Evolutionary conservation across 2,329 filamentous ascomycete genomes (phyloP), one percentile per base, ranked within the genome.

Genomic region (Penicillium hordei): DNA sequence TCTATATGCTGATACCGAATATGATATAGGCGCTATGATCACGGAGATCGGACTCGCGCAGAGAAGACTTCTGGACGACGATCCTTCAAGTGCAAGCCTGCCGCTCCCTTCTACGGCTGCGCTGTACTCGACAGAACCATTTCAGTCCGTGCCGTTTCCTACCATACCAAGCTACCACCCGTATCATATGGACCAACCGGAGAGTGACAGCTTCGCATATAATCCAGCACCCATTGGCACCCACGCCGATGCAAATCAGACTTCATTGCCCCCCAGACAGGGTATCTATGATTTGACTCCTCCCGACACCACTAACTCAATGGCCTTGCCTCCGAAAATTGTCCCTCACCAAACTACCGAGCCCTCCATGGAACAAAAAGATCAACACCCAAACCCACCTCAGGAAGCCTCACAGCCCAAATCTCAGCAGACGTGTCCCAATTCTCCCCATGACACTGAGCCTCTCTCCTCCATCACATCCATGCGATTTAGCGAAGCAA

Each of bases 391-490:
- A 21, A 40, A 38, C 23, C 33, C 43, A 19, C 31, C 38, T 23
- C 67, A 56, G 25, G 63, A 60, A 44, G 63, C 43, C 4, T 42
- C 55, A 4, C 59, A 64, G 27, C 63, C 67, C 21, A 67, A 70
- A 44, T 68, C 70, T 5, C 58, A 71, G 44, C 69, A 70, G 50
- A 52, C 58, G 5, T 55, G 63, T 12, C 50, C 57, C n/a, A 68
- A 66, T 48, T 76, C 75, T 4, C 73, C 73, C 8, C 74, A 75
- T 43, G 75, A 77, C 48, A 78, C 76, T 2, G 70, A 76, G 43
- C 75, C 74, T 23, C 66, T 76, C 34, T 77, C 75, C 12, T 77
- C 75, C 7, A 58, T 71, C 8, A 53, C 61, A 10, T 68, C 72
- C 0, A 61, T 67, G 2, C 65, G 66, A 23, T 54, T 62, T n/a